Conservation (phyloP, 306 rosid genomes). For the Datisca glomerata region DNA sequence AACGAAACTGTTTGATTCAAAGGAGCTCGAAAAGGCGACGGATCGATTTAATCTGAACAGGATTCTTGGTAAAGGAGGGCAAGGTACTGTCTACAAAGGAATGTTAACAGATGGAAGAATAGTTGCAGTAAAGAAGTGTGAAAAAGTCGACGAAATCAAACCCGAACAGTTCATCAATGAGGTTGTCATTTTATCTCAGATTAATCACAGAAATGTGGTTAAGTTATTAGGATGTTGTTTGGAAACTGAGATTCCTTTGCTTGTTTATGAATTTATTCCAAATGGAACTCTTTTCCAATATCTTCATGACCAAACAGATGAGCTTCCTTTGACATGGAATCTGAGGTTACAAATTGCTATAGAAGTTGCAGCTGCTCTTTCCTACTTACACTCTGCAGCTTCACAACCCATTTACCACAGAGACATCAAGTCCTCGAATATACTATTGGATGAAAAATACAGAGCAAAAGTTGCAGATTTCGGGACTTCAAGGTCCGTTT, state of each 20-base stretch:
- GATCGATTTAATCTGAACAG: conserved; percentile 14
- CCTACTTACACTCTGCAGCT: conserved; percentile 57
- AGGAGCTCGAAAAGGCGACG: conserved; percentile 38
- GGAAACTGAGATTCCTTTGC: conserved; percentile 39
- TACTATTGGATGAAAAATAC: conserved; percentile 34
- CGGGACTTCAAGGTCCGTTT: conserved; percentile 51
- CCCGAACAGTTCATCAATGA: conserved; percentile 27
- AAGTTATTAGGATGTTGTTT: conserved; percentile 39
- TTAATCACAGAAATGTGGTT: conserved; percentile 40
- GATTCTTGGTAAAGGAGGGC: conserved; percentile 21
- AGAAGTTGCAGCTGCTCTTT: conserved; percentile 57
- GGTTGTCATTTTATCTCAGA: conserved; percentile 34
- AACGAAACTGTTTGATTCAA: conserved; percentile 27
- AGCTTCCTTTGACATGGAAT: conserved; percentile 29
- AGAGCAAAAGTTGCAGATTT: conserved; percentile 22
- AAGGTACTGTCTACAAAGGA: conserved; percentile 24
- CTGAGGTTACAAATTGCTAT: conserved; percentile 33
- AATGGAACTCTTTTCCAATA: conserved; percentile 45
- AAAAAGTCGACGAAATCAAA: conserved; percentile 19
- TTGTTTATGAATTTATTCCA: conserved; percentile 45
- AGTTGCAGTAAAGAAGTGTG: conserved; percentile 27
- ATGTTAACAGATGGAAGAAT: conserved; percentile 15
- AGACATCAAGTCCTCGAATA: conserved; percentile 51
- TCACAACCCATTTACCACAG: conserved; percentile 46
- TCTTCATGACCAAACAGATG: conserved; percentile 17